A percentile compares a stretch with the other conserved stretches of the same genome.
Conservation (phyloP, 768 basidiomycete species). For the Lactarius trivialis region DNA sequence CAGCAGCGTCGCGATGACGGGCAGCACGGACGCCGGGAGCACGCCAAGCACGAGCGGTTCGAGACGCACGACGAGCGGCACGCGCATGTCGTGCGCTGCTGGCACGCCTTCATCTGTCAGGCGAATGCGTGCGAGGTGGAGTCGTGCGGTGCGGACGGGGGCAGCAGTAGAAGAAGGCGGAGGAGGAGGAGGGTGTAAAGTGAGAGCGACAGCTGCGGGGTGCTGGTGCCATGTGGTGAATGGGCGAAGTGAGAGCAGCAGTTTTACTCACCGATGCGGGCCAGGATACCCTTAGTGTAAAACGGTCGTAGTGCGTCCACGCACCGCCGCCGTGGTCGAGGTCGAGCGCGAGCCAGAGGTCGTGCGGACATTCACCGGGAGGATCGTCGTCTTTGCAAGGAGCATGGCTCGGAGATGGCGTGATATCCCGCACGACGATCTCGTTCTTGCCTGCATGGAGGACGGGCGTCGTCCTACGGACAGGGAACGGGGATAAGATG, state of each 20-base stretch:
- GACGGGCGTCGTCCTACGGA: conserved; percentile 34
- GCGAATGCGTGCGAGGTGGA: conserved; percentile 53
- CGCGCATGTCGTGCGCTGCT: conserved; percentile 32
- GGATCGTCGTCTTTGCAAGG: conserved; percentile 32
- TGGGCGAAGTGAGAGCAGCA: background rate
- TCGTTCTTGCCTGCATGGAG: conserved; percentile 32
- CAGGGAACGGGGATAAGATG: background rate
- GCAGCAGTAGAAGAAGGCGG: background rate
- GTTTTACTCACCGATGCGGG: conserved; percentile 30
- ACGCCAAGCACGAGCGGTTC: conserved; percentile 58
- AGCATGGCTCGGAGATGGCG: conserved; percentile 32
- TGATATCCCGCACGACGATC: conserved; percentile 38
- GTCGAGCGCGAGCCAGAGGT: conserved; percentile 30
- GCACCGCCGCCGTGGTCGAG: conserved; percentile 24
- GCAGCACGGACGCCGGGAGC: conserved; percentile 47
- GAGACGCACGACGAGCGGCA: conserved; percentile 48
- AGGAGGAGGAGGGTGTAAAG: background rate
- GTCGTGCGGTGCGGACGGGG: conserved; percentile 30
- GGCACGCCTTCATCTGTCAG: conserved; percentile 46
- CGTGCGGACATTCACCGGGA: conserved; percentile 25
- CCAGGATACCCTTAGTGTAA: conserved; percentile 34
- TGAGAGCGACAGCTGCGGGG: conserved; percentile 1
- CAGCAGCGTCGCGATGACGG: conserved; percentile 30
- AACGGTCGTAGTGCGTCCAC: conserved; percentile 27
- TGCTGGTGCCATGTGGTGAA: background rate